A percentile compares a stretch with the other conserved stretches of the same genome.
phyloP scores from a whole-genome alignment of 345 rosid genomes.

The Citropsis articulata region DNA sequence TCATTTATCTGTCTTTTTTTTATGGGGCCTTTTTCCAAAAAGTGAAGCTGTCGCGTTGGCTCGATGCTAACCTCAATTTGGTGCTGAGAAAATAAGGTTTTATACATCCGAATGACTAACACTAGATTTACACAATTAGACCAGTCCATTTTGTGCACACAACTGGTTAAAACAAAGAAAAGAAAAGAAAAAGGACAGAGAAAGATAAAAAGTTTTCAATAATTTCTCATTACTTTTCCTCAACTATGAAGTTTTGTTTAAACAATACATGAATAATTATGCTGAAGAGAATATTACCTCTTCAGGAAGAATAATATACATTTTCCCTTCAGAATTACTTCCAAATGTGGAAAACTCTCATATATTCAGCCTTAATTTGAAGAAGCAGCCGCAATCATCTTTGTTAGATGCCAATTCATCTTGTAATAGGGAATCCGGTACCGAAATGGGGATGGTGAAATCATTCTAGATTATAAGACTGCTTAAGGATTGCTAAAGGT shows the following conservation, averaged over 20 bases:
- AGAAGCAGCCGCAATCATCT: not conserved
- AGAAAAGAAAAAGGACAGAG: not conserved
- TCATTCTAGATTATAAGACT: not conserved
- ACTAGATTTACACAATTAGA: not conserved
- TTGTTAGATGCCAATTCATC: not conserved
- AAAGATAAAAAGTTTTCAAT: not conserved
- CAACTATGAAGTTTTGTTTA: not conserved
- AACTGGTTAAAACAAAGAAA: not conserved
- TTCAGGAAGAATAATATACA: not conserved
- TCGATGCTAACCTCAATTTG: not conserved
- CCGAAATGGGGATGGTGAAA: not conserved
- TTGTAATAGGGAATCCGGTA: not conserved
- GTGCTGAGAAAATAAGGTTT: not conserved
- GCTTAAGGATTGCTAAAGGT: not conserved
- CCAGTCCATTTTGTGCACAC: not conserved
- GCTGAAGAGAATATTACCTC: not conserved
- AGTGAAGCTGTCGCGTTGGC: not conserved
- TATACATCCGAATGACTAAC: not conserved
- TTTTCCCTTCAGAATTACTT: slow-evolving; percentile 1
- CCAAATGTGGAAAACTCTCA: not conserved
- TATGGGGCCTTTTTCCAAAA: not conserved
- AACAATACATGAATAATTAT: slow-evolving; percentile 1
- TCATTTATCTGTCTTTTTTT: no score
- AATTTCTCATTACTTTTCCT: not conserved
- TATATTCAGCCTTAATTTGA: not conserved